Base-by-base conservation (phyloP, 192 early-diverging fungal species). In the Allomyces macrogynus region DNA sequence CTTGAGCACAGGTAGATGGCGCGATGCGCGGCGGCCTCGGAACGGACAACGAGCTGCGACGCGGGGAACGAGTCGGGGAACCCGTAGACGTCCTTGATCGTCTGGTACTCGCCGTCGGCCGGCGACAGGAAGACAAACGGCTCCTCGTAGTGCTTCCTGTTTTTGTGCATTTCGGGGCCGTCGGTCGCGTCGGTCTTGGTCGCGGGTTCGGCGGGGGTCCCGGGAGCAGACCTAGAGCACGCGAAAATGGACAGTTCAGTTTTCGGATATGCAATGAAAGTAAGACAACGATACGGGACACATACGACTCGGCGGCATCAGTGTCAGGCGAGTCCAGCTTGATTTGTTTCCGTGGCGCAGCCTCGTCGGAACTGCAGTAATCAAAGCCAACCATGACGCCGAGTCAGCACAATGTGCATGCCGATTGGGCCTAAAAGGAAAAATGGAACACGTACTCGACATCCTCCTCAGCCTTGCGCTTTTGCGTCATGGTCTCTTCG, bases 1-100 rank as follows among this genome's bases (percentile, higher is more conserved):
- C 80, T 72, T 1, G 87, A 87, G 10, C 94, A 89, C 67, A 92
- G 80, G 74, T 99, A 96, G 8, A 97, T 72, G 10, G 82, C 85
- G 32, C 81, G 84, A 67, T 84, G 77, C 24, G 74, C 72, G 61
- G 75, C 81, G 23, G 76, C 81, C 64, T 83, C 84, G 9, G 93
- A 87, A 10, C 96, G 88, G 22, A 93, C 84, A 54, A 99, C 78
- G 70, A 93, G 91, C 43, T 88, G 88, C 68, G 83, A 80, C 25
- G 72, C 72, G 20, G 92, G 90, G 77, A 99, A 92, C 10, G 75
- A 68, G 27, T 75, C 65, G 11, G 73, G 72, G 43, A 99, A 72
- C 18, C 87, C 90, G 73, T 90, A 99, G 67, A 84, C 89, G 42
- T 80, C 69, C 68, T 78, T 74, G 63, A 91, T 80, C 16, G 74